Evolutionary conservation across 305 asterid genomes (phyloP).

Genomic region (Rubia peregrina): DNA sequence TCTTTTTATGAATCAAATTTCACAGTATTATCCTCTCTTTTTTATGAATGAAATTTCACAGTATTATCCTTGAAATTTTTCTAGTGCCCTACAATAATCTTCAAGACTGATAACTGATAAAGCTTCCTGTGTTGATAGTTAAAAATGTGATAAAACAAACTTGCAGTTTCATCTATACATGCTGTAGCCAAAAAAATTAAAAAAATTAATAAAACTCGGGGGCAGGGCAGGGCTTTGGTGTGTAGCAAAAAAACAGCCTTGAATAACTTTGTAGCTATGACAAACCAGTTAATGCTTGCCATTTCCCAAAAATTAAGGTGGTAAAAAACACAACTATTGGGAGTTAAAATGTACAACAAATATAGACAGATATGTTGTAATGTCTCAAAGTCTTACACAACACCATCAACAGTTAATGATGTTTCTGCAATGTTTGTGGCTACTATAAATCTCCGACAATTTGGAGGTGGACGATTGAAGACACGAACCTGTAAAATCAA

Average conservation of each 20-base stretch:
- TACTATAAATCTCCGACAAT: slow-evolving; percentile 85
- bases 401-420: slow-evolving; percentile 97
- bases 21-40: too few species aligned
- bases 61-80: background rate
- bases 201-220: background rate
- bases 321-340: background rate
- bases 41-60: too few species aligned
- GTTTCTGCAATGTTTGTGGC: slow-evolving; percentile 98
- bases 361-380: background rate
- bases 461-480: slow-evolving; percentile 74
- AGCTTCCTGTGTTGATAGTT: background rate
- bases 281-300: background rate
- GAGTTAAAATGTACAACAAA: background rate
- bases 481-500: slow-evolving; percentile 75
- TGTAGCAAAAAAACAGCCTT: background rate
- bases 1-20: too few species aligned
- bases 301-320: background rate
- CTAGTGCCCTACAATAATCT: background rate
- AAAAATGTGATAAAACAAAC: background rate
- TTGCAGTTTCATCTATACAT: background rate
- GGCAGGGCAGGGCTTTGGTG: background rate
- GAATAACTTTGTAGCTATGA: background rate
- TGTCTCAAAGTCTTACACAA: slow-evolving; percentile 53
- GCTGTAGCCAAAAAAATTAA: background rate
- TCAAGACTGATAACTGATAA: background rate